Base-by-base conservation (phyloP, 2,329 filamentous ascomycete genomes). In the Fusarium staphyleae region DNA sequence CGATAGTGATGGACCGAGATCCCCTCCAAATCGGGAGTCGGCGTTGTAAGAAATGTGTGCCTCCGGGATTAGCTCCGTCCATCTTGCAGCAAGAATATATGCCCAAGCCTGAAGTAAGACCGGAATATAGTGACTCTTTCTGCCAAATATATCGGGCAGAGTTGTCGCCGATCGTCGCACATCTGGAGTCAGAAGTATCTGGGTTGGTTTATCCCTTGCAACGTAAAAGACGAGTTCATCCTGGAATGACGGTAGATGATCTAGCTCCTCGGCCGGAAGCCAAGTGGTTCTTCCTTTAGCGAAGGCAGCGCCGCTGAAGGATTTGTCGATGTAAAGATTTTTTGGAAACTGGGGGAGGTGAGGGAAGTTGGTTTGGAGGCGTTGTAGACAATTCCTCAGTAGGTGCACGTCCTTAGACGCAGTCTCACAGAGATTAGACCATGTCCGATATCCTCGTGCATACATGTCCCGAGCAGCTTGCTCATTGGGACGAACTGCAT, bases 71-170 rank as follows among this genome's bases (percentile, higher is more conserved):
- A 54, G 13, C 9, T 54, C 40, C 4, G 51, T 39, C 46, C 51
- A 50, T 24, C 46, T 24, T 30, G 51, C 51, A 2, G 46, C 50
- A 7, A 54, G 35, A 1, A 46, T 36, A 15, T 42, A 54, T 3
- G 40, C 28, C 46, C 46, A 54, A 33, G 54, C 53, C 6, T 45
- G 53, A 2, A 57, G 13, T 2, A 60, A 35, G 19, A 60, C 26
- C 2, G 57, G 30, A 14, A 60, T 52, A 10, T 60, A 47, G 7
- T 44, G 32, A n/a, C 26, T 24, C 5, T 52, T 2, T 11, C 14
- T 24, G 3, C 35, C 34, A 34, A 56, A 56, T 12, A 58, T 30
- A 3, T 30, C 16, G 1, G 58, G 52, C 0, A 56, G 19, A 13
- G 32, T 48, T 35, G 36, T 22, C 2, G 12, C 15, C 1, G 40